A percentile compares a stretch with the other conserved stretches of the same genome.
phyloP scores from a whole-genome alignment of 1,284 basidiomycete species.

The Ganoderma meredithae region DNA sequence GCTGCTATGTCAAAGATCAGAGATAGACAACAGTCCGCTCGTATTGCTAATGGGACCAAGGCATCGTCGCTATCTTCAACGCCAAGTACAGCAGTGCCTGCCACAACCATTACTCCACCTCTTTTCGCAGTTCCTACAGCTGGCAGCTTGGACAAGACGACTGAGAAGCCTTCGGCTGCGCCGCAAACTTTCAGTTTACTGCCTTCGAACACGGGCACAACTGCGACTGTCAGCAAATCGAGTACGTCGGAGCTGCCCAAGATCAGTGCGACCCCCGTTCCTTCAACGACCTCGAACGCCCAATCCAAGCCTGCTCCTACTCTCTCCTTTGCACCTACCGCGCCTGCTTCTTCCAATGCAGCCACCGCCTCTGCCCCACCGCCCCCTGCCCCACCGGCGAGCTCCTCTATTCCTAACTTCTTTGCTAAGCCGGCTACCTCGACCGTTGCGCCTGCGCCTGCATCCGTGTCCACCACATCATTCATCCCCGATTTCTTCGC shows the following conservation, averaged over 20 bases:
- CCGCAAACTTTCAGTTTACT: conserved; percentile 21
- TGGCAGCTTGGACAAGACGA: conserved; percentile 16
- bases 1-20: conserved; percentile 64
- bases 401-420: conserved; percentile 33
- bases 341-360: conserved; percentile 18
- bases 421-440: conserved; percentile 30
- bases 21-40: conserved; percentile 36
- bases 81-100: neutral
- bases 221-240: conserved; percentile 18
- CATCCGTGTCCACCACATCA: conserved; percentile 15
- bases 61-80: conserved; percentile 18
- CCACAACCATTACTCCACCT: conserved; percentile 28
- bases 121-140: conserved; percentile 24
- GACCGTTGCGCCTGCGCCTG: conserved; percentile 10
- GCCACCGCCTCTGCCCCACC: conserved; percentile 22
- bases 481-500: conserved; percentile 38
- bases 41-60: conserved; percentile 32
- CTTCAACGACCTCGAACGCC: conserved; percentile 19
- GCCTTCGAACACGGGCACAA: conserved; percentile 14
- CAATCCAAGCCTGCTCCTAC: conserved; percentile 22
- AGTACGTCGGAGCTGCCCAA: conserved; percentile 23
- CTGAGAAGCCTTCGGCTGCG: conserved; percentile 20
- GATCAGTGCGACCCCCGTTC: conserved; percentile 7
- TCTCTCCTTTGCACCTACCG: conserved; percentile 30
- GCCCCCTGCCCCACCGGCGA: conserved; percentile 7